Evolutionary conservation across 2,329 filamentous ascomycete genomes (phyloP).

Genomic region (Alternaria sp.): DNA sequence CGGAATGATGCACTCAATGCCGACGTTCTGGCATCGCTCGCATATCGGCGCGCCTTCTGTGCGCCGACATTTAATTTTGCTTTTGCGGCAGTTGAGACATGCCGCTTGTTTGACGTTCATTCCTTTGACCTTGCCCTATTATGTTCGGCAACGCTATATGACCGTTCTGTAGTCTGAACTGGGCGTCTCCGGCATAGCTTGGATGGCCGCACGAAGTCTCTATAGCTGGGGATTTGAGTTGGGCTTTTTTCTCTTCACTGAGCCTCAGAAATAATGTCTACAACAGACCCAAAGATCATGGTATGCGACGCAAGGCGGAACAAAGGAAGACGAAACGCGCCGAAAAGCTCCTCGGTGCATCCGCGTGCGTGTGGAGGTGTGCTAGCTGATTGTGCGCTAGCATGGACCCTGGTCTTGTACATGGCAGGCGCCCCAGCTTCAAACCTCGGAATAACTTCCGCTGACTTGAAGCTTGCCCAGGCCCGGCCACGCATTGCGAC

Average conservation of each 20-base stretch:
- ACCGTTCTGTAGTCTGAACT: background rate
- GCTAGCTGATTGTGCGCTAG: slow-evolving; percentile 10
- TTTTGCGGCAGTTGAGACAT: slow-evolving; percentile 70
- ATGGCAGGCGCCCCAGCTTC: slow-evolving; percentile 3
- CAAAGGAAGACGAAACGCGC: background rate
- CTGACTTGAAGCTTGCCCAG: background rate
- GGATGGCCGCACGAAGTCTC: background rate
- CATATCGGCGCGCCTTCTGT: slow-evolving; percentile 65
- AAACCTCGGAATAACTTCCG: background rate
- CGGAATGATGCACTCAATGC: slow-evolving; percentile 69
- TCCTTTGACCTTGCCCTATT: background rate
- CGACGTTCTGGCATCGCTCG: slow-evolving; percentile 67
- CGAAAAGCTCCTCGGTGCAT: slow-evolving; percentile 2
- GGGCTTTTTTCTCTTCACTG: background rate
- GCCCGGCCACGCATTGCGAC: background rate
- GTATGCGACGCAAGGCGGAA: background rate
- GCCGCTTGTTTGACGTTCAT: slow-evolving; percentile 58
- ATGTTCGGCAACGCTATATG: background rate
- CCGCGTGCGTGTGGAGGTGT: slow-evolving; percentile 1
- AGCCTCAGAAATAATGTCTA: background rate
- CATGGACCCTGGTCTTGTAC: slow-evolving; percentile 5
- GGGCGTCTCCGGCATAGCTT: slow-evolving; percentile 5
- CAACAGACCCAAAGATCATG: background rate
- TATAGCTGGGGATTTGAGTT: background rate
- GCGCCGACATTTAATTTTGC: slow-evolving; percentile 69